Conservation (phyloP, 2,329 filamentous ascomycete species). For the Colletotrichum acutatum region DNA sequence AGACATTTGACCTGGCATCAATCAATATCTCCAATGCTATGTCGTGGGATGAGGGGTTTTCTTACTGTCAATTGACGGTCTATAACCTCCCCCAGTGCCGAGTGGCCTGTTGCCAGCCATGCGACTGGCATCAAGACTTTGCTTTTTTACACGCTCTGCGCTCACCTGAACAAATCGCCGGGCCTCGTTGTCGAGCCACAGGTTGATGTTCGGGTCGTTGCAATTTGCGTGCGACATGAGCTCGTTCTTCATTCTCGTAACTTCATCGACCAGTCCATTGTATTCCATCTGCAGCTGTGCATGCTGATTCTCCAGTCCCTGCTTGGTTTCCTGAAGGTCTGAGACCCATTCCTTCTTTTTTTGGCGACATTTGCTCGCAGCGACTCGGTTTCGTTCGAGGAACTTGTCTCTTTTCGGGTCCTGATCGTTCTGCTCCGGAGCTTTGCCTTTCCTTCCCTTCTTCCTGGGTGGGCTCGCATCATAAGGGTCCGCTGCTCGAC, state of each 20-base stretch:
- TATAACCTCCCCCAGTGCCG: slow-evolving; percentile 6
- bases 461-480: slow-evolving; percentile 38
- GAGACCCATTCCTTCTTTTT: slow-evolving; percentile 69
- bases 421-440: slow-evolving; percentile 44
- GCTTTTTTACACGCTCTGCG: slow-evolving; percentile 39
- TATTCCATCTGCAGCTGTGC: slow-evolving; percentile 55
- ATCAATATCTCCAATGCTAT: background rate
- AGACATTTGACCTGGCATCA: slow-evolving; percentile 20
- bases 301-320: slow-evolving; percentile 56
- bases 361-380: slow-evolving; percentile 79
- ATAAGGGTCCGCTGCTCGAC: slow-evolving; percentile 36
- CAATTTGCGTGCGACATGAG: slow-evolving; percentile 65
- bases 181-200: slow-evolving; percentile 65
- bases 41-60: background rate
- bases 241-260: slow-evolving; percentile 59
- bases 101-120: slow-evolving; percentile 14
- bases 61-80: slow-evolving; percentile 33
- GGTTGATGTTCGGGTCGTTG: slow-evolving; percentile 63
- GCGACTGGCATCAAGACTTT: slow-evolving; percentile 24
- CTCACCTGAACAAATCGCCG: slow-evolving; percentile 56
- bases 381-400: slow-evolving; percentile 77
- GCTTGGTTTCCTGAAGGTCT: slow-evolving; percentile 59
- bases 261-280: slow-evolving; percentile 54
- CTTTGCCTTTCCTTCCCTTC: slow-evolving; percentile 41
- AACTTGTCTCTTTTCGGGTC: slow-evolving; percentile 63